phyloP scores from a whole-genome alignment of 2,329 filamentous ascomycete genomes.

The Fusarium drepaniforme region DNA sequence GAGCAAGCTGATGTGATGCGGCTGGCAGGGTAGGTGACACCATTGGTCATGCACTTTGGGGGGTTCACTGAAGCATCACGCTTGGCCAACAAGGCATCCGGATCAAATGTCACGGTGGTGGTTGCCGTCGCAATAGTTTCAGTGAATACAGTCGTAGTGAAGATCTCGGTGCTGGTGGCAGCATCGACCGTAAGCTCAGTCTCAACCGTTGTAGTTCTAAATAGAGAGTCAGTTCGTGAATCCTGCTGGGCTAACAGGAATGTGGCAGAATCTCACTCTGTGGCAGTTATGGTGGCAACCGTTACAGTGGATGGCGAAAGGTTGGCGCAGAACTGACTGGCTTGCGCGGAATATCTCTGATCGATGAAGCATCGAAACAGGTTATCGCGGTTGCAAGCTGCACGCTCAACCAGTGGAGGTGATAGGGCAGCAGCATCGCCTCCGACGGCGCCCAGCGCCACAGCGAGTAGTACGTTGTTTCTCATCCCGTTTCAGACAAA shows the following conservation, averaged over 20 bases:
- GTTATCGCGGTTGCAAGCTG: conserved; percentile 37
- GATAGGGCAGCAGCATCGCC: conserved; percentile 4
- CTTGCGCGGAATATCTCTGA: conserved; percentile 31
- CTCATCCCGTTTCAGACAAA: conserved; percentile 6
- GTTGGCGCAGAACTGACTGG: conserved; percentile 34
- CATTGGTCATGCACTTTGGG: conserved; percentile 39
- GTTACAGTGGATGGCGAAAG: conserved; percentile 31
- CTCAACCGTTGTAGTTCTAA: conserved; percentile 28
- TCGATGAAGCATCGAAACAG: conserved; percentile 39
- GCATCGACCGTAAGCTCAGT: conserved; percentile 17
- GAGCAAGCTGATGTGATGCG: conserved; percentile 41
- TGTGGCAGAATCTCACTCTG: conserved; percentile 3
- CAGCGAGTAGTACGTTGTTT: conserved; percentile 8
- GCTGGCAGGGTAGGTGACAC: conserved; percentile 37
- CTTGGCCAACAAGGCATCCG: conserved; percentile 8
- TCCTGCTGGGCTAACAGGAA: not conserved
- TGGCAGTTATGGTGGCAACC: conserved; percentile 28
- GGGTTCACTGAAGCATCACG: conserved; percentile 15
- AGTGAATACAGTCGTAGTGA: conserved; percentile 35
- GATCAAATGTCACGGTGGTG: conserved; percentile 25
- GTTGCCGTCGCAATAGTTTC: conserved; percentile 36
- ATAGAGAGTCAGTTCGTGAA: not conserved
- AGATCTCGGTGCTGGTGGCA: conserved; percentile 12
- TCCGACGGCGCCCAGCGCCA: conserved; percentile 7
- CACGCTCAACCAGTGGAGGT: conserved; percentile 16